Conservation (phyloP, 202 grass and related monocot genomes). For the Alloteropsis angusta region DNA sequence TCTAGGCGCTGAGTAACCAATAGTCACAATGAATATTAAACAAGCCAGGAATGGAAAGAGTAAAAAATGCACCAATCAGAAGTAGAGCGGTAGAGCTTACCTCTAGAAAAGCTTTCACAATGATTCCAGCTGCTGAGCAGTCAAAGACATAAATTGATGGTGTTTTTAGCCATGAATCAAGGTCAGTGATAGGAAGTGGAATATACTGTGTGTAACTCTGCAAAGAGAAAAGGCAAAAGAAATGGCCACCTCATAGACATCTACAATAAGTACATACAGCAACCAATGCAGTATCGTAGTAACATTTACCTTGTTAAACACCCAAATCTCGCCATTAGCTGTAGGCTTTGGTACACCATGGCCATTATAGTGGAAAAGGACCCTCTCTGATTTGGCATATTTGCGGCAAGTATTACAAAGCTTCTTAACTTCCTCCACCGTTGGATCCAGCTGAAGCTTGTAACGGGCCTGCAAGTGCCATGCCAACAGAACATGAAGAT, state of each 20-base stretch:
- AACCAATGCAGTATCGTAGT: slow-evolving; percentile 10
- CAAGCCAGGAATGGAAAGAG: neutral
- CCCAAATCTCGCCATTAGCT: slow-evolving; percentile 95
- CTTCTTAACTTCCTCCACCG: slow-evolving; percentile 92
- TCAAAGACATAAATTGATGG: slow-evolving; percentile 99
- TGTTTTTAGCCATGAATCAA: slow-evolving; percentile 94
- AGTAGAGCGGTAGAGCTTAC: slow-evolving; percentile 28
- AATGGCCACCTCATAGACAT: neutral
- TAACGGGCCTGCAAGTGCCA: slow-evolving; percentile 57
- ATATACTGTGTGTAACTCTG: slow-evolving; percentile 99
- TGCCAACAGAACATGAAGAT: neutral
- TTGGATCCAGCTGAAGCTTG: slow-evolving; percentile 92
- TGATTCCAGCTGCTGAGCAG: slow-evolving; percentile 89
- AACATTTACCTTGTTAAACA: slow-evolving; percentile 92
- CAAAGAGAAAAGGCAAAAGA: slow-evolving; percentile 19
- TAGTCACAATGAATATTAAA: neutral
- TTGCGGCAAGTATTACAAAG: slow-evolving; percentile 92
- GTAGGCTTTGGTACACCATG: slow-evolving; percentile 97
- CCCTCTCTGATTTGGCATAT: slow-evolving; percentile 97
- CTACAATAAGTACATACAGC: neutral
- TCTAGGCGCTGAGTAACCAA: slow-evolving; percentile 51
- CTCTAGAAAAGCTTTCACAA: slow-evolving; percentile 88
- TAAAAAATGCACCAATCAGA: neutral
- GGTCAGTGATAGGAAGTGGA: slow-evolving; percentile 84
- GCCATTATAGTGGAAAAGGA: slow-evolving; percentile 99